Evolutionary conservation across 768 basidiomycete species (phyloP).

Genomic region (Boletus barrowsii): DNA sequence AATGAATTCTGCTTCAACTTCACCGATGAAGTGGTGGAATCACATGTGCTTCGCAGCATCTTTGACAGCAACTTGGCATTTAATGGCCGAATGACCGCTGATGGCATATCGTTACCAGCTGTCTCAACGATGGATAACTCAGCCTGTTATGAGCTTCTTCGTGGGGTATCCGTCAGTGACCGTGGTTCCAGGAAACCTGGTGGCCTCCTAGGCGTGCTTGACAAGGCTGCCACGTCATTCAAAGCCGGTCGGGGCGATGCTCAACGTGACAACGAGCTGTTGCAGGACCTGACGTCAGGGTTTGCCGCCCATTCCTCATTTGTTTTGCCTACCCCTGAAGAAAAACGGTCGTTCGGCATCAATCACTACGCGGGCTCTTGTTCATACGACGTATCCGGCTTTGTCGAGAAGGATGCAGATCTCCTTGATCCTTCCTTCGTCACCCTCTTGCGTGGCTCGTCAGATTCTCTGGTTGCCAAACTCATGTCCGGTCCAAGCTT

Average conservation of each 20-base stretch:
- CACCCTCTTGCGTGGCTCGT: constrained; percentile 47
- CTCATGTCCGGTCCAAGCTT: constrained; percentile 62
- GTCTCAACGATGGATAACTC: constrained; percentile 53
- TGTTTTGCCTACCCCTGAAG: constrained; percentile 31
- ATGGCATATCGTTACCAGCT: constrained; percentile 50
- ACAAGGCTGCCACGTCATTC: constrained; percentile 48
- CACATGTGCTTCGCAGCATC: constrained; percentile 48
- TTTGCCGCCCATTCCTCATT: constrained; percentile 55
- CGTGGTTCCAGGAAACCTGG: constrained; percentile 49
- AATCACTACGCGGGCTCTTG: constrained; percentile 58
- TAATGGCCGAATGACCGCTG: constrained; percentile 44
- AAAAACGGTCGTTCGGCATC: constrained; percentile 48
- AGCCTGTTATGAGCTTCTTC: constrained; percentile 55
- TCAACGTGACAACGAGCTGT: constrained; percentile 46
- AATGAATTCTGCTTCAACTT: constrained; percentile 64
- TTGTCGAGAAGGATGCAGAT: constrained; percentile 51
- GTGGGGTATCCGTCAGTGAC: constrained; percentile 48
- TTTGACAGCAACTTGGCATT: constrained; percentile 50
- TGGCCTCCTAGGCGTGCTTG: constrained; percentile 55
- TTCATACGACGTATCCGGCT: constrained; percentile 48
- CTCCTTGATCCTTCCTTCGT: constrained; percentile 57
- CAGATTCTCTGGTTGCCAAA: constrained; percentile 54
- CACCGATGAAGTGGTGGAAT: constrained; percentile 56
- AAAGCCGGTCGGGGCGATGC: constrained; percentile 50
- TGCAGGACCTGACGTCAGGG: constrained; percentile 47